Evolutionary conservation across 306 rosid species (phyloP), one percentile per base, ranked within the genome.

Genomic region (Herpetospermum pedunculosum): DNA sequence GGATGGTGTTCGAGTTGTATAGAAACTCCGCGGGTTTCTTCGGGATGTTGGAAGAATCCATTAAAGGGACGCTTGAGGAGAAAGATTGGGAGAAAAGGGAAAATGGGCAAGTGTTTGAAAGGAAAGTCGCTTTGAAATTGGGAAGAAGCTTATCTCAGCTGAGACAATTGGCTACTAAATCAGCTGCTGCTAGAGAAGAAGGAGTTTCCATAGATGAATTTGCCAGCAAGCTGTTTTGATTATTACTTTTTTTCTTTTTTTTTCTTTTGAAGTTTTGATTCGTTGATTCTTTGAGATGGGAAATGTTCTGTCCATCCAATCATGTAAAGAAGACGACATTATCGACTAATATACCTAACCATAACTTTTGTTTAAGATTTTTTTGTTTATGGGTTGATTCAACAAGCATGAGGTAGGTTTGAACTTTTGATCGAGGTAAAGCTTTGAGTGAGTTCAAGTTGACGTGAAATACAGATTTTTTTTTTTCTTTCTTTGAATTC

Each of bases 1-100:
- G 97, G 1, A 88, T 82, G 97, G 84, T 91, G 77, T 62, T 88
- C 19, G 95, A 91, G 80, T 81, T 91, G 90, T 91, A 88, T 10
- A 84, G 92, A 57, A 41, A 65, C 67, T 80, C 83, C 21, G 14
- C 47, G 14, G 96, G 92, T 0, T 83, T 84, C 74, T 90, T 90
- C 75, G 29, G 71, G 23, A 44, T 77, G 75, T 6, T 90, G 30
- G 88, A 90, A 53, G 72, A 68, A 0, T 76, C 84, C 1, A 62
- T 89, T 38, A 85, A 82, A 57, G 55, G 86, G 13, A 75, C 81
- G 0, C 87, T 89, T 6, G 76, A 41, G 12, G 92, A 89, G 58
- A 62, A 40, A 6, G 85, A 89, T 44, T 50, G 77, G 37, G 89
- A 85, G 76, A 85, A 35, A 35, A 84, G 92, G 77, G 92, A 90